Base-by-base conservation (phyloP, 352 stramenopile species). In the Globisporangium solare region DNA sequence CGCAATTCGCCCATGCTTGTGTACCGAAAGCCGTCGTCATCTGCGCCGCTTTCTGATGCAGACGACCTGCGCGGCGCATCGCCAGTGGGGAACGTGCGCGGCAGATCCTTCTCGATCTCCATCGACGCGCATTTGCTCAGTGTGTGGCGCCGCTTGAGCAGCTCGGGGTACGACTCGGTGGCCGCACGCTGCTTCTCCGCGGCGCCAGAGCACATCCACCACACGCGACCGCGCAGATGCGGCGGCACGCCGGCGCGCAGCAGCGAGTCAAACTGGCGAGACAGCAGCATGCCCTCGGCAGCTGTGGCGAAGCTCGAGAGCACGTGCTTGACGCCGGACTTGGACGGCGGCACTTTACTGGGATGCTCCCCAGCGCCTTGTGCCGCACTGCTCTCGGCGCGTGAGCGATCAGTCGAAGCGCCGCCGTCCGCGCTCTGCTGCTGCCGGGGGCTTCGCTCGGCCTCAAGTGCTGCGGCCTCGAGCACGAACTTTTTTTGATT, bases 31-130 rank as follows among this genome's bases (percentile, higher is more conserved):
- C 66, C 13, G 43, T 43, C 55, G 62, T 62, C 55, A 60, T 62
- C 50, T 60, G 61, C 13, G 63, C 27, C 10, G 27, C 10, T 35
- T 35, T 35, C 27, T 7, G 27, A 11, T 35, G 27, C 27, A 11
- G 27, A 35, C 27, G 27, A 35, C 5, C 4, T 35, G 6, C 27
- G 37, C 64, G 31, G 53, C 24, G 6, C 49, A 54, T 72, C 52
- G 11, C 74, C 61, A 13, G 74, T 40, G 4, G 83, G 82, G 53
- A 95, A 96, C 15, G 83, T 96, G 20, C 85, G 67, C 12, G 86
- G 83, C 53, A 96, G 46, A 63, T 96, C 88, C 56, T 96, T 96
- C 64, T 95, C 88, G 47, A 96, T 95, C 56, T 96, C 88, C 66
- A 90, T 76, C 21, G 71, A 70, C 6, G 79, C 75, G 54, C 81